Evolutionary conservation across 805 yeast genomes (phyloP).

Genomic region (Wickerhamomyces ciferrii): DNA sequence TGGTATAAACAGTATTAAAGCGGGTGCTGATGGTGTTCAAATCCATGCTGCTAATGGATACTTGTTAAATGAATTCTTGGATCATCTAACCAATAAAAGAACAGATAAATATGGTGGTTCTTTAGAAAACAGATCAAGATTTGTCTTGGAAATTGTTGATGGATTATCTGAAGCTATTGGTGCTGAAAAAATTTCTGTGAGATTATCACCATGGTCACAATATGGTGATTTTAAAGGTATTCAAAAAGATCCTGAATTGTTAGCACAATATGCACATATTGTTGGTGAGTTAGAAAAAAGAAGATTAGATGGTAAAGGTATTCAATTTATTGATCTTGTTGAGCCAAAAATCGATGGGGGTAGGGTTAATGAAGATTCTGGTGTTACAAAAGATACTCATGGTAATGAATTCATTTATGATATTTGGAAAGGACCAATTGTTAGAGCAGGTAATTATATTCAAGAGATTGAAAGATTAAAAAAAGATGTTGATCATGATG

Average conservation of each 20-base stretch:
- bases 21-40: conserved; percentile 54
- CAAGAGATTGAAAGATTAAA: neutral
- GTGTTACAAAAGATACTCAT: neutral
- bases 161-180: conserved; percentile 1
- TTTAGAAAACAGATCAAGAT: conserved; percentile 42
- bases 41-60: conserved; percentile 67
- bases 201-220: conserved; percentile 33
- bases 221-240: conserved; percentile 24
- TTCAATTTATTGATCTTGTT: conserved; percentile 38
- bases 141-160: conserved; percentile 32
- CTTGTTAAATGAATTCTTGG: conserved; percentile 49
- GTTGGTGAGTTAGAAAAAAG: conserved; percentile 34
- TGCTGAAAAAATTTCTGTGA: conserved; percentile 13
- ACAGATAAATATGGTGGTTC: conserved; percentile 52
- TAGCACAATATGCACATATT: conserved; percentile 36
- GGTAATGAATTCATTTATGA: conserved; percentile 11
- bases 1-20: conserved; percentile 30
- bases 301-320: conserved; percentile 27
- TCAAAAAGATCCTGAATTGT: conserved; percentile 19
- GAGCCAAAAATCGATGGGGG: conserved; percentile 32
- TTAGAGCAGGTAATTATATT: conserved; percentile 23
- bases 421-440: conserved; percentile 19
- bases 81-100: conserved; percentile 36
- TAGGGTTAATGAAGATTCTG: neutral
- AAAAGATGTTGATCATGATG: neutral